Evolutionary conservation across 2,329 filamentous ascomycete genomes (phyloP).

Genomic region (Sphaceloma murrayae): DNA sequence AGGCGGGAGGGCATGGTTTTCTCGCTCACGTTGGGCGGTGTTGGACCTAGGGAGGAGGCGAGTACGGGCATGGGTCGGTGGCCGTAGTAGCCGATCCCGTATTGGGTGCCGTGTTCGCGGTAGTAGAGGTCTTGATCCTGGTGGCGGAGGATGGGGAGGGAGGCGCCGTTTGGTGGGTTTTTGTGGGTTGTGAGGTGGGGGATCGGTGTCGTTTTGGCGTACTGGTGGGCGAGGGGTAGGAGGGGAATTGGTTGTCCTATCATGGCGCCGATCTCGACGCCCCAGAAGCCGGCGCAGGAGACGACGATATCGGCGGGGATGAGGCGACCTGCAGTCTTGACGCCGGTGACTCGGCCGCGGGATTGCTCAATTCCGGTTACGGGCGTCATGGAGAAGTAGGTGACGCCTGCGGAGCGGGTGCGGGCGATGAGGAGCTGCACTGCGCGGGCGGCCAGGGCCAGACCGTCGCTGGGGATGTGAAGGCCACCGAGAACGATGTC

Average conservation of each 20-base stretch:
- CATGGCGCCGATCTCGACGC: constrained; percentile 55
- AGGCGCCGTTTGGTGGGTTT: constrained; percentile 41
- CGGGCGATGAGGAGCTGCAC: constrained; percentile 52
- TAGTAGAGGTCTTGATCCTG: constrained; percentile 58
- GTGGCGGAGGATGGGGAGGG: constrained; percentile 50
- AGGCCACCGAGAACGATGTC: constrained; percentile 49
- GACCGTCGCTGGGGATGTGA: constrained; percentile 51
- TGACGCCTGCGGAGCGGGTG: constrained; percentile 49
- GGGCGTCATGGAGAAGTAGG: constrained; percentile 46
- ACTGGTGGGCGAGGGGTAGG: constrained; percentile 54
- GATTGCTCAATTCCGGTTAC: constrained; percentile 49
- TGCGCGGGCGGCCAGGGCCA: constrained; percentile 52
- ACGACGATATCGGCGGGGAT: constrained; percentile 52
- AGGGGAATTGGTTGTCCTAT: constrained; percentile 49
- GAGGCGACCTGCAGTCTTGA: constrained; percentile 40
- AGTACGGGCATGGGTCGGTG: constrained; percentile 53
- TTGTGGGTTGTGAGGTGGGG: constrained; percentile 37
- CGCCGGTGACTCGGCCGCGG: constrained; percentile 46
- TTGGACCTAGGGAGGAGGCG: constrained; percentile 45
- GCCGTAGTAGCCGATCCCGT: constrained; percentile 56
- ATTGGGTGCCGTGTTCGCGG: constrained; percentile 53
- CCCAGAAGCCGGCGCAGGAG: constrained; percentile 58
- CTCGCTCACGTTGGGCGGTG: constrained; percentile 46
- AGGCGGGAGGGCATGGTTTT: constrained; percentile 55
- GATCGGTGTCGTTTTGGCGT: constrained; percentile 51